These are phyloP conservation scores for Mycena capillaripes DNA, from an alignment of 768 basidiomycete genomes.

Conservation along the genomic window DNA sequence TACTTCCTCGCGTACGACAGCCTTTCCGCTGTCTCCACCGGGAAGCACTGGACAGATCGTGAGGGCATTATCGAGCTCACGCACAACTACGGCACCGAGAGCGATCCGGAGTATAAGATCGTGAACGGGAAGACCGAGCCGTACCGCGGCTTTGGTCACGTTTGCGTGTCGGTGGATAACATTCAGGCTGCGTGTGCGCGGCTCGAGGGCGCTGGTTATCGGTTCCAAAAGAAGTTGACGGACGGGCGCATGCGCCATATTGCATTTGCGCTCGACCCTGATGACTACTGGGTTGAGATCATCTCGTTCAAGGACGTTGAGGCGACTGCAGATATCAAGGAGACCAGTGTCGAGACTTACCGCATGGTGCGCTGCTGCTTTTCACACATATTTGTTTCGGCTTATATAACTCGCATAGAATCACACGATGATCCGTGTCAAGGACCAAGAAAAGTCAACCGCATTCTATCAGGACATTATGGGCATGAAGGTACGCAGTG, in stretches of 20 bases:
- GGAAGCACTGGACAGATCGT: constrained; percentile 65
- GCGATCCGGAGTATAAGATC: constrained; percentile 82
- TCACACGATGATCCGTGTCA: constrained; percentile 94
- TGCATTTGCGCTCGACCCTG: constrained; percentile 89
- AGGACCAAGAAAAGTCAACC: constrained; percentile 86
- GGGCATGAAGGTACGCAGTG: constrained; percentile 92
- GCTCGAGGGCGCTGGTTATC: constrained; percentile 84
- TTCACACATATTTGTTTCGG: background rate
- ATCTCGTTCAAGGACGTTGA: constrained; percentile 36
- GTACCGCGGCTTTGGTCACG: constrained; percentile 87
- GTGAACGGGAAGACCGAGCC: constrained; percentile 89
- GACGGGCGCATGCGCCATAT: constrained; percentile 92
- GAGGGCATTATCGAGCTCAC: constrained; percentile 84
- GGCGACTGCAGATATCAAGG: constrained; percentile 1
- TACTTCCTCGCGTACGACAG: constrained; percentile 88
- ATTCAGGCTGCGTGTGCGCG: constrained; percentile 87
- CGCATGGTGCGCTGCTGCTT: constrained; percentile 18
- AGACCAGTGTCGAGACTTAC: constrained; percentile 24
- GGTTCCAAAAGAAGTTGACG: constrained; percentile 88
- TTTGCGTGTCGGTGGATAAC: constrained; percentile 88
- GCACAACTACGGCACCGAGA: constrained; percentile 93
- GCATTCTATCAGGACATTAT: constrained; percentile 82
- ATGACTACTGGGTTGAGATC: constrained; percentile 65
- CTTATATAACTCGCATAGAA: no score
- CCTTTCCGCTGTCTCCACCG: constrained; percentile 65